phyloP scores from a whole-genome alignment of 768 basidiomycete genomes.

The Inosperma sp. region DNA sequence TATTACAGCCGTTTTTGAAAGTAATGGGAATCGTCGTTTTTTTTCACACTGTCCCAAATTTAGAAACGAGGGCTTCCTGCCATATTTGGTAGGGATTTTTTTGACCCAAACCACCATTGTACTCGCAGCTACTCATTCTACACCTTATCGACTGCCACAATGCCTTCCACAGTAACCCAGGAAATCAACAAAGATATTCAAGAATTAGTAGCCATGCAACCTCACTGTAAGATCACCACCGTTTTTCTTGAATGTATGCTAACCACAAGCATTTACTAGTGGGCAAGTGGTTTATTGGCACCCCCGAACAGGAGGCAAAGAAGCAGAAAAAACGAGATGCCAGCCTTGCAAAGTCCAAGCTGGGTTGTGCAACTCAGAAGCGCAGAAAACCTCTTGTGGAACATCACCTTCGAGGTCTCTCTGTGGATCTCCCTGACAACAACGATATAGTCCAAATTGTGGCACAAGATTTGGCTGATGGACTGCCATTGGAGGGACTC shows the following conservation, averaged over 20 bases:
- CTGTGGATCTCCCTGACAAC: too few relatives aligned
- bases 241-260: too few relatives aligned
- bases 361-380: neutral
- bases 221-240: neutral
- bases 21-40: neutral
- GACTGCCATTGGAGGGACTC: too few relatives aligned
- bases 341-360: neutral
- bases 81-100: neutral
- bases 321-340: too few relatives aligned
- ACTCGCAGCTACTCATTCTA: too few relatives aligned
- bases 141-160: too few relatives aligned
- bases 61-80: neutral
- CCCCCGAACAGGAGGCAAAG: neutral
- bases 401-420: neutral
- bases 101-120: too few relatives aligned
- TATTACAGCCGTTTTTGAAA: neutral
- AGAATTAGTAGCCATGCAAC: neutral
- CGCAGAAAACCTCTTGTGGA: neutral
- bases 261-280: neutral
- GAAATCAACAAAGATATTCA: too few relatives aligned
- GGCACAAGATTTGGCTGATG: too few relatives aligned
- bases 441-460: too few relatives aligned
- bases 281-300: neutral
- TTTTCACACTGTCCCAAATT: neutral
- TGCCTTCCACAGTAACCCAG: too few relatives aligned